phyloP scores from a whole-genome alignment of 2,329 filamentous ascomycete genomes.

The Colletotrichum tropicicola region DNA sequence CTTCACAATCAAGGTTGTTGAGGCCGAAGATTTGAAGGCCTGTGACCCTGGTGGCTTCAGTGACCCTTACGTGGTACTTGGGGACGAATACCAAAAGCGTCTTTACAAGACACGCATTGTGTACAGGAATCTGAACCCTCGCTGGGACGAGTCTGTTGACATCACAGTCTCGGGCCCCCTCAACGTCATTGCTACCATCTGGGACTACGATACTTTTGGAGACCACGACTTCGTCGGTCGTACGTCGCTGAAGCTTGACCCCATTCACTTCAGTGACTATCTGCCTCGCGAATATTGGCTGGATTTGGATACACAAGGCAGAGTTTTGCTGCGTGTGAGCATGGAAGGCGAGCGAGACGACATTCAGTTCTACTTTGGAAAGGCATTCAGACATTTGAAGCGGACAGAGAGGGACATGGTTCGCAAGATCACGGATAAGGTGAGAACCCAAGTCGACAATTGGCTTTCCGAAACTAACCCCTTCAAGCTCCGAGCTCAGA shows the following conservation, averaged over 20 bases:
- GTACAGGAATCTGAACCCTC: slow-evolving; percentile 87
- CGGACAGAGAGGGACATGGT: slow-evolving; percentile 98
- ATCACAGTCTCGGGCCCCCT: slow-evolving; percentile 92
- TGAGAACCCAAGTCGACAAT: slow-evolving; percentile 46
- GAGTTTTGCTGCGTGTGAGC: slow-evolving; percentile 87
- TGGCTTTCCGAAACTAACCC: slow-evolving; percentile 20
- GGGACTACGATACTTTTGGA: slow-evolving; percentile 97
- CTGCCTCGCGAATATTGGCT: slow-evolving; percentile 97
- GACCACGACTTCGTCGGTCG: slow-evolving; percentile 97
- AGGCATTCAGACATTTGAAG: slow-evolving; percentile 94
- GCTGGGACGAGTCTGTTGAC: slow-evolving; percentile 97
- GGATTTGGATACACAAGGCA: slow-evolving; percentile 93
- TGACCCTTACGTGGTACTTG: slow-evolving; percentile 96
- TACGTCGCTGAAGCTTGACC: slow-evolving; percentile 97
- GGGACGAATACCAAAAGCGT: slow-evolving; percentile 97
- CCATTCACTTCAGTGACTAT: slow-evolving; percentile 96
- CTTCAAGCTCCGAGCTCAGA: slow-evolving; percentile 84
- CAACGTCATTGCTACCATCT: slow-evolving; percentile 95
- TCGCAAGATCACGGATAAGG: slow-evolving; percentile 96
- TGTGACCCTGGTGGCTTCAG: slow-evolving; percentile 94
- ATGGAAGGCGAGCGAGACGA: slow-evolving; percentile 99
- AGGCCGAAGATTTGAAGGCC: slow-evolving; percentile 97
- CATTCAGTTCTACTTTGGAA: slow-evolving; percentile 98
- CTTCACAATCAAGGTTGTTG: slow-evolving; percentile 98
- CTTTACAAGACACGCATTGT: slow-evolving; percentile 94